Evolutionary conservation across 768 basidiomycete species (phyloP).

Genomic region (Phallus indusiatus): DNA sequence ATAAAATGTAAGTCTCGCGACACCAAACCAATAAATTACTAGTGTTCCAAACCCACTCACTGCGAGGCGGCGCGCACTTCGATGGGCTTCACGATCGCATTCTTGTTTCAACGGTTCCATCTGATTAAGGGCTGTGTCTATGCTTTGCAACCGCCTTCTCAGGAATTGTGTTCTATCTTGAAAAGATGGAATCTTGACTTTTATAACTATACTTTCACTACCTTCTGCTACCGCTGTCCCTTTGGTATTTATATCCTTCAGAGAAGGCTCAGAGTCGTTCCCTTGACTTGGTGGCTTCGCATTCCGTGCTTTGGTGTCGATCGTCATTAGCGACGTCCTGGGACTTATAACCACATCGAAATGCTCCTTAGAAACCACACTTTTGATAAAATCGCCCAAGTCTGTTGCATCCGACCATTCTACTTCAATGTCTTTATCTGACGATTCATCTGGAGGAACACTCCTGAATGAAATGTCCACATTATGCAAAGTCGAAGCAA

Average conservation of each 20-base stretch:
- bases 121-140: slow-evolving; percentile 33
- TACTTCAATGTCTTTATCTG: slow-evolving; percentile 27
- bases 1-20: slow-evolving; percentile 58
- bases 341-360: slow-evolving; percentile 37
- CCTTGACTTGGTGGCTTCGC: too few relatives aligned
- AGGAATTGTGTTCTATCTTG: slow-evolving; percentile 53
- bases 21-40: slow-evolving; percentile 53
- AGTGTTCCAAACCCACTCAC: slow-evolving; percentile 49
- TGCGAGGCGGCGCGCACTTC: slow-evolving; percentile 47
- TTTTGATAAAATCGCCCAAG: slow-evolving; percentile 55
- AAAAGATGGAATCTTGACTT: slow-evolving; percentile 54
- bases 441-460: slow-evolving; percentile 17
- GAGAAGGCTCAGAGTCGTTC: too few relatives aligned
- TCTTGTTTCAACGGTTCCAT: slow-evolving; percentile 47
- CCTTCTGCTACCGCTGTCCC: neutral
- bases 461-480: slow-evolving; percentile 37
- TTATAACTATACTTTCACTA: slow-evolving; percentile 24
- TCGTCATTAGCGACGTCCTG: neutral
- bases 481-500: slow-evolving; percentile 22
- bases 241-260: neutral
- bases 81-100: slow-evolving; percentile 49
- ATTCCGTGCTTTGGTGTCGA: too few relatives aligned
- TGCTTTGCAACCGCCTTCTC: slow-evolving; percentile 32
- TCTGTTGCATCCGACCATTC: slow-evolving; percentile 59
- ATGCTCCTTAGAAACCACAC: slow-evolving; percentile 43